A percentile compares a stretch with the other conserved stretches of the same genome.
Conservation (phyloP, 345 rosid genomes). For the Reutealis trisperma region DNA sequence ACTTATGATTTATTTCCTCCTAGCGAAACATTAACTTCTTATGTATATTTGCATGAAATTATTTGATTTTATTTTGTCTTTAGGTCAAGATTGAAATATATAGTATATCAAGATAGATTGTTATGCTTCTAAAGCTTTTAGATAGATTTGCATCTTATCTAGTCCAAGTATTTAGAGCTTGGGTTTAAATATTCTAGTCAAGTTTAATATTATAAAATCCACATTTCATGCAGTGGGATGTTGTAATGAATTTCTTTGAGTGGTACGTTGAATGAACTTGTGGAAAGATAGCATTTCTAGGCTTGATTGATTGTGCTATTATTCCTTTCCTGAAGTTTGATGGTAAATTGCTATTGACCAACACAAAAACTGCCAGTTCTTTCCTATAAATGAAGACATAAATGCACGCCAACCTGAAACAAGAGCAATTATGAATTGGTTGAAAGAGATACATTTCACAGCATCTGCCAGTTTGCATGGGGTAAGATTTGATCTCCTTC, state of each 20-base stretch:
- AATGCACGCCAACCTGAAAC: slow-evolving; percentile 82
- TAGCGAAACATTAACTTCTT: background rate
- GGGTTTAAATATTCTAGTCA: background rate
- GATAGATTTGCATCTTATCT: background rate
- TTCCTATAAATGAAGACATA: slow-evolving; percentile 62
- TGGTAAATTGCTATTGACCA: slow-evolving; percentile 22
- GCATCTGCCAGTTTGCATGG: slow-evolving; percentile 95
- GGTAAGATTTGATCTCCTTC: slow-evolving; percentile 44
- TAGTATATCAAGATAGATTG: background rate
- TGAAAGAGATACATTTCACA: slow-evolving; percentile 67
- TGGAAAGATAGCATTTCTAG: background rate
- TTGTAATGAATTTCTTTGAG: background rate
- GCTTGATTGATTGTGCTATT: background rate
- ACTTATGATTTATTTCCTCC: background rate
- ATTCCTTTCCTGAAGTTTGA: slow-evolving; percentile 17
- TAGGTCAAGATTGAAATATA: background rate
- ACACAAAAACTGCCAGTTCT: slow-evolving; percentile 55
- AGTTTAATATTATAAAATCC: background rate
- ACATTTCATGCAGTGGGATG: background rate
- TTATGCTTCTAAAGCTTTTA: background rate
- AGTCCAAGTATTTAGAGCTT: background rate
- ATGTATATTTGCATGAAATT: background rate
- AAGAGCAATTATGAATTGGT: slow-evolving; percentile 82
- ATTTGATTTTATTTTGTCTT: background rate
- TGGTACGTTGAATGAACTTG: background rate